Evolutionary conservation across 805 yeast species (phyloP), one percentile per base, ranked within the genome.

Genomic region (Torulaspora gathmanii): DNA sequence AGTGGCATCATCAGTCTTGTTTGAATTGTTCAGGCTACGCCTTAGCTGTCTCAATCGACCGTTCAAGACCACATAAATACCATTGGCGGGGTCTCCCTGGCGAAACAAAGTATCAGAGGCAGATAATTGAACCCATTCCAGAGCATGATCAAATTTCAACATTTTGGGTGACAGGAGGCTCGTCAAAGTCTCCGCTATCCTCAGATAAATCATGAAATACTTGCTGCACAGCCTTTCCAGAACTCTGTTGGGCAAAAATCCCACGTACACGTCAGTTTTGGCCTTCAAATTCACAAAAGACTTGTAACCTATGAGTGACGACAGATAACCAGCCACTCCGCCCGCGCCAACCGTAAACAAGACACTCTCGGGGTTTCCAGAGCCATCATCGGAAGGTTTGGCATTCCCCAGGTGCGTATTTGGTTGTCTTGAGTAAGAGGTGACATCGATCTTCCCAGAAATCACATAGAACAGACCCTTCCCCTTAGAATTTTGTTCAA

Each of bases 51-150:
- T 71, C 52, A 90, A 73, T 42, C 98, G 75, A 4, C 98, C 98
- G 65, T 88, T 90, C 22, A 91, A 65, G 1, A 91, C 93, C 34
- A 90, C 79, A 58, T 88, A 91, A 30, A 91, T 86, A 16, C 96
- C 95, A 61, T 88, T 90, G 0, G 98, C 95, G 15, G 77, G 75
- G 42, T 87, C 93, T 1, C 88, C 95, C 61, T 91, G 93, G 2
- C 79, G 74, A 56, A 85, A 88, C 16, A 93, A 64, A 0, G 82
- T 74, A 40, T 83, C 82, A 0, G 97, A 96, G 1, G 97, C 91
- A n/a, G 80, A 80, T 10, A 86, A 72, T 47, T 88, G 96, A 33
- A 90, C 80, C 98, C 98, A 91, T 63, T 93, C 99, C 41, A 93
- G 69, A 0, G 97, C 96, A 64, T 86, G 87, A 59, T 91, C 98